These are phyloP conservation scores for Eucommia ulmoides DNA, from an alignment of 257 asterid genomes.

Conservation along the genomic window DNA sequence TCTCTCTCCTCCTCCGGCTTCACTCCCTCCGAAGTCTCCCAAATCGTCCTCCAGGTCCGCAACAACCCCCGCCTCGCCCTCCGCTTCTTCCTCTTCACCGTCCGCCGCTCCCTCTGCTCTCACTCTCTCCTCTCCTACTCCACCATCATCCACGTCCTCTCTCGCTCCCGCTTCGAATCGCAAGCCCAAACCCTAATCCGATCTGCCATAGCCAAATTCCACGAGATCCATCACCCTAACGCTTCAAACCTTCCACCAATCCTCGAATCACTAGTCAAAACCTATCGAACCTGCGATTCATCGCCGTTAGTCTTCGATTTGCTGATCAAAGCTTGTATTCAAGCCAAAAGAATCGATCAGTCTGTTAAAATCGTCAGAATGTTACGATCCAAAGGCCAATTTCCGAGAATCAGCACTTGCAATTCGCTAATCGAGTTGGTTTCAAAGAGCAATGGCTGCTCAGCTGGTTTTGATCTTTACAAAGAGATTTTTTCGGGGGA, in stretches of 20 bases:
- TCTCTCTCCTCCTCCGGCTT: constrained; percentile 37
- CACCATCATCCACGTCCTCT: constrained; percentile 58
- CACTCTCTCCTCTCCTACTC: constrained; percentile 65
- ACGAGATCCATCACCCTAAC: constrained; percentile 9
- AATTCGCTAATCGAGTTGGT: constrained; percentile 63
- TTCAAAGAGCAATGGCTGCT: constrained; percentile 43
- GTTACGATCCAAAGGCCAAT: constrained; percentile 42
- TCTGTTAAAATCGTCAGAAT: constrained; percentile 36
- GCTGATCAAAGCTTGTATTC: constrained; percentile 52
- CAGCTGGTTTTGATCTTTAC: constrained; percentile 52
- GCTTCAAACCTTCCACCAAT: constrained; percentile 19
- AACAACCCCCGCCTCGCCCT: constrained; percentile 59
- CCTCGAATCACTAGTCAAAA: constrained; percentile 49
- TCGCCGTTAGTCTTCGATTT: constrained; percentile 89
- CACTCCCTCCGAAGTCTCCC: constrained; percentile 53
- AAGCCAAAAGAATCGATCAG: too few species aligned
- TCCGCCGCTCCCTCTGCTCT: constrained; percentile 45
- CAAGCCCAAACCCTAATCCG: too few species aligned
- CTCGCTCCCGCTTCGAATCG: too few species aligned
- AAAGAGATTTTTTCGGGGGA: constrained; percentile 26
- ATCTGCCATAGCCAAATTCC: too few species aligned
- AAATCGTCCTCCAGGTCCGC: constrained; percentile 46
- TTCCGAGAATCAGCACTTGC: constrained; percentile 31
- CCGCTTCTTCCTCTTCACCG: constrained; percentile 60
- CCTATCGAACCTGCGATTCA: constrained; percentile 65